Evolutionary conservation across 331 rosid species (phyloP).

Genomic region (Pyracantha coccinea): DNA sequence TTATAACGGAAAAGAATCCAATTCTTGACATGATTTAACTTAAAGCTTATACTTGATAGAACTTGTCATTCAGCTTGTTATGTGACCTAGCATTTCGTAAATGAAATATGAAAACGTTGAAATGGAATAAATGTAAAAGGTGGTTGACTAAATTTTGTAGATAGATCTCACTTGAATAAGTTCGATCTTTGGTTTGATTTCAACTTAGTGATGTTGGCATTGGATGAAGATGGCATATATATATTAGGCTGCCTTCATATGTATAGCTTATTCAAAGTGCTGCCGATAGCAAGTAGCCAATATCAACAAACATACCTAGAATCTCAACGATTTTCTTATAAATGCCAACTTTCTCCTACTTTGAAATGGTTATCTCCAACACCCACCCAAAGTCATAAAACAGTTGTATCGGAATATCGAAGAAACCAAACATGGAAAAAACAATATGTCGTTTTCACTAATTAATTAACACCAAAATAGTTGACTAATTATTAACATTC

Average conservation of each 20-base stretch:
- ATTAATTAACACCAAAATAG: neutral
- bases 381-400: neutral
- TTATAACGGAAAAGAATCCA: no score
- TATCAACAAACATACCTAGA: constrained; percentile 2
- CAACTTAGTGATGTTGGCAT: neutral
- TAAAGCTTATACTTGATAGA: no score
- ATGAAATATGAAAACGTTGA: no score
- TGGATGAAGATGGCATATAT: neutral
- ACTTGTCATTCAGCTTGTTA: no score
- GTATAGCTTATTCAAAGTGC: neutral
- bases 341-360: neutral
- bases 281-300: neutral
- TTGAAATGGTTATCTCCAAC: neutral
- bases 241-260: neutral
- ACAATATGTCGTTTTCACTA: neutral
- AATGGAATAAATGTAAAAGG: no score
- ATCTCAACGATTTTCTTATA: neutral
- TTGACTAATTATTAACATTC: neutral
- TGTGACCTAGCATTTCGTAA: no score
- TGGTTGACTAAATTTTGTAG: no score
- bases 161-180: neutral
- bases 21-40: no score
- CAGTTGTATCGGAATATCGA: neutral
- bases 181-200: neutral
- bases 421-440: neutral